Evolutionary conservation across 495 filamentous ascomycete species (phyloP).

Genomic region (Cryomyces minteri): DNA sequence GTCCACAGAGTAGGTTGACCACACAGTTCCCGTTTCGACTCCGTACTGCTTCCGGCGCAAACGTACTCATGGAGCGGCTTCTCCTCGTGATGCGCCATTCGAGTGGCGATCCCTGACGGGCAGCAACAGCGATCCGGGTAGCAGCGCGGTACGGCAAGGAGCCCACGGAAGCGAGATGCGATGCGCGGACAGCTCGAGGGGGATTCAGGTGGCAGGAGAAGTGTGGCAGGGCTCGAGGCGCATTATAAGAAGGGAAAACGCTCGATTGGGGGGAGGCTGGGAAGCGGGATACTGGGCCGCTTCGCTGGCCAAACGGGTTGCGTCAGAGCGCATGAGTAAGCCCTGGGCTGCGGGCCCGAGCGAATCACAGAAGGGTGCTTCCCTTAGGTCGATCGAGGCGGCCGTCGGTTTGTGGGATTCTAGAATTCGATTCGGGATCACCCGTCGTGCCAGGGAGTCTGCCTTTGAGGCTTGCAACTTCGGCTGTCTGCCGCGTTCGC

Average conservation of each 20-base stretch:
- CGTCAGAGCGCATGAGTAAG: not conserved
- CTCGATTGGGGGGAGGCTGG: not conserved
- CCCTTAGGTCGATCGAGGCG: too few species aligned
- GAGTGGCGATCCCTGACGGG: not conserved
- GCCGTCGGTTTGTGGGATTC: too few species aligned
- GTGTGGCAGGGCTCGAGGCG: not conserved
- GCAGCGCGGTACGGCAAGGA: not conserved
- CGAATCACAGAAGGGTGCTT: too few species aligned
- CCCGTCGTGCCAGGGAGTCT: too few species aligned
- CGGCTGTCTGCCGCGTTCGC: too few species aligned
- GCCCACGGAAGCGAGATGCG: not conserved
- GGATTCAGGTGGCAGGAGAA: not conserved
- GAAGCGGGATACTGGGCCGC: not conserved
- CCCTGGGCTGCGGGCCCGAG: too few species aligned
- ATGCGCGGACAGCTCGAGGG: not conserved
- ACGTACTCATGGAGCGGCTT: slow-evolving; percentile 21
- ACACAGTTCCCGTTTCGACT: too few species aligned
- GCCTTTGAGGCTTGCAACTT: too few species aligned
- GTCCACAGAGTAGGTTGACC: too few species aligned
- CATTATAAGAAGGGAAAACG: not conserved
- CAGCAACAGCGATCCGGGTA: not conserved
- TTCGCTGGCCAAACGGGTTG: not conserved
- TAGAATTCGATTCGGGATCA: too few species aligned
- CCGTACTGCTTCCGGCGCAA: not conserved
- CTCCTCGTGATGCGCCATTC: not conserved